phyloP scores from a whole-genome alignment of 805 yeast species.

The Yarrowia sp. region DNA sequence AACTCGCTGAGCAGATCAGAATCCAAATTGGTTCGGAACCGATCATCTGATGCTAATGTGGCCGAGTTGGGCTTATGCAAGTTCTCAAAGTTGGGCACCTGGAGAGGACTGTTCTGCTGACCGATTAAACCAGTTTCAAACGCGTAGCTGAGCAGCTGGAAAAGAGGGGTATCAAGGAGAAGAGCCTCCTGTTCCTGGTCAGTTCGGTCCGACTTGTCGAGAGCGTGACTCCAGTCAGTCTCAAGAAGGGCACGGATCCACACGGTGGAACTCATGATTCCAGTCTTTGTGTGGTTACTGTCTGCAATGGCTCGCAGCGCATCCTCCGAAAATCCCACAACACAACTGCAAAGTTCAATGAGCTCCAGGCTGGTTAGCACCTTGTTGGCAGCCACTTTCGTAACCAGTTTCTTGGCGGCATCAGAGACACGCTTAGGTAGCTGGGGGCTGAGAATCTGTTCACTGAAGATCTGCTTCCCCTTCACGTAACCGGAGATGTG shows the following conservation, averaged over 20 bases:
- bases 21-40: neutral
- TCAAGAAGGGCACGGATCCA: constrained; percentile 1
- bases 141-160: neutral
- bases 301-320: constrained; percentile 1
- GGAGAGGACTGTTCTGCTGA: neutral
- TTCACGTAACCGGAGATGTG: neutral
- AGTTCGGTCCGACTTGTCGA: neutral
- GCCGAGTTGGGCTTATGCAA: neutral
- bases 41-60: neutral
- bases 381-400: neutral
- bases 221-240: neutral
- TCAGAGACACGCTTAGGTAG: neutral
- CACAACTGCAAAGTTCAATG: neutral
- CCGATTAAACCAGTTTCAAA: neutral
- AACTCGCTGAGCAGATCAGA: neutral
- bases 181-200: neutral
- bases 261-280: neutral
- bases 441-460: neutral
- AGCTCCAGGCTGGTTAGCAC: neutral
- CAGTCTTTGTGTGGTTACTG: neutral
- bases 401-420: neutral
- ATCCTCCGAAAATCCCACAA: neutral
- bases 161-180: neutral
- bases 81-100: neutral
- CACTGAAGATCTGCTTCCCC: neutral